Base-by-base conservation (phyloP, 1,284 basidiomycete species). In the Sanghuangporus baumii region DNA sequence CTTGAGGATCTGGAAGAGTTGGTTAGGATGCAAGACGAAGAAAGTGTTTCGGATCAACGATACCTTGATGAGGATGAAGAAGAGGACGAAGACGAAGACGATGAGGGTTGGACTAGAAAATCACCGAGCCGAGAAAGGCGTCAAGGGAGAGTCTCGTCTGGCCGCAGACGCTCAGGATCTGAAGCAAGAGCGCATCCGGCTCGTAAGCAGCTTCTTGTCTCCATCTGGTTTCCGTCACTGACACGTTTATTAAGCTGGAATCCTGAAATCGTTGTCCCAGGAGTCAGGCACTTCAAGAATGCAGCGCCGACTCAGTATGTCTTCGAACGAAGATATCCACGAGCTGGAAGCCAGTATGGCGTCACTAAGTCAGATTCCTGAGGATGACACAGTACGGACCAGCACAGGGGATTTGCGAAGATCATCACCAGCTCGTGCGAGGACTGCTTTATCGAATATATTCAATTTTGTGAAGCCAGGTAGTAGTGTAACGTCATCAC, bases 81-180 rank as follows among this genome's bases (percentile, higher is more conserved):
- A 6, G 85, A 88, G 34, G 88, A 86, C 0, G 88, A 84, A 2
- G 83, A 83, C 0, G 83, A 89, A 0, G 89, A 89, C 7, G 85
- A 82, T 0, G 88, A 88, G 9, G 86, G 84, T 12, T 83, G 83
- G 18, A 82, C 84, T 41, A 81, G 81, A 36, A 71, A 72, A 55
- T 66, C 65, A 58, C 65, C 60, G 6, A 67, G 62, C 52, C 54
- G 64, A 0, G 69, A 69, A 7, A 59, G 65, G 26, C 60, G 57
- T 34, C 18, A 31, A 16, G 37, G 38, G 41, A 52, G 66, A 66
- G 59, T 66, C 71, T 61, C 48, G 18, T 65, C 54, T 47, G 64
- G 52, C 57, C 60, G 64, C 46, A 47, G 57, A 50, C 47, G 66
- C 59, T 59, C 61, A 14, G 58, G 52, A 37, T 61, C 55, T 73